Evolutionary conservation across 2,329 filamentous ascomycete species (phyloP).

Genomic region (Xylaria polymorpha): DNA sequence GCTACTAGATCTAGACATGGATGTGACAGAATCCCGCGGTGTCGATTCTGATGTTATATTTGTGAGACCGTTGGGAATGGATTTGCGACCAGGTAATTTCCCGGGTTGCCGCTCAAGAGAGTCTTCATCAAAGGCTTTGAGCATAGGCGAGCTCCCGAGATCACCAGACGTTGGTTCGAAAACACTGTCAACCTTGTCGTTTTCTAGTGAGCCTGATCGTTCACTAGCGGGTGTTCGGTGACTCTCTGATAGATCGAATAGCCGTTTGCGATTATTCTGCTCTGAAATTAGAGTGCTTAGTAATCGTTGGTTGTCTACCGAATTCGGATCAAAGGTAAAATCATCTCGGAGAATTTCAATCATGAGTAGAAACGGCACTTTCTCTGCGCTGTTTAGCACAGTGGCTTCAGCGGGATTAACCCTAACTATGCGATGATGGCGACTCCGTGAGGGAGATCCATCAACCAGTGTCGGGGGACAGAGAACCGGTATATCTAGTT

Average conservation of each 20-base stretch:
- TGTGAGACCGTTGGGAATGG: constrained; percentile 43
- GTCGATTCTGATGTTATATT: constrained; percentile 67
- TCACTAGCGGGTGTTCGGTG: constrained; percentile 62
- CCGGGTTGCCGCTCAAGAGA: constrained; percentile 50
- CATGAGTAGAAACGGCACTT: constrained; percentile 87
- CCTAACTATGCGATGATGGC: constrained; percentile 84
- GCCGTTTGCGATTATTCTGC: constrained; percentile 66
- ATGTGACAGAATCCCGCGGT: constrained; percentile 75
- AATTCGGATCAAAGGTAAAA: constrained; percentile 83
- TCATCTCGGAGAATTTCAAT: constrained; percentile 84
- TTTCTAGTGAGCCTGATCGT: constrained; percentile 56
- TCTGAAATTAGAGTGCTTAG: constrained; percentile 68
- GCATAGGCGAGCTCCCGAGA: constrained; percentile 76
- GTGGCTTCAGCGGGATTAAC: constrained; percentile 87
- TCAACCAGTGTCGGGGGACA: constrained; percentile 80
- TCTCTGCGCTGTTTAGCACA: constrained; percentile 86
- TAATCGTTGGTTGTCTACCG: constrained; percentile 76
- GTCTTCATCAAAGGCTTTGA: constrained; percentile 66
- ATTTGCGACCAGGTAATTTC: constrained; percentile 42
- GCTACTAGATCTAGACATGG: constrained; percentile 74
- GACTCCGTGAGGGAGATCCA: constrained; percentile 78
- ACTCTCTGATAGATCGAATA: constrained; percentile 77
- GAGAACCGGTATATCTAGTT: constrained; percentile 85
- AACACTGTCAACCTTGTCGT: constrained; percentile 72
- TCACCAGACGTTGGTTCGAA: constrained; percentile 86